Evolutionary conservation across 352 stramenopile species (phyloP), one percentile per base, ranked within the genome.

Genomic region (Globisporangium iwayamae): DNA sequence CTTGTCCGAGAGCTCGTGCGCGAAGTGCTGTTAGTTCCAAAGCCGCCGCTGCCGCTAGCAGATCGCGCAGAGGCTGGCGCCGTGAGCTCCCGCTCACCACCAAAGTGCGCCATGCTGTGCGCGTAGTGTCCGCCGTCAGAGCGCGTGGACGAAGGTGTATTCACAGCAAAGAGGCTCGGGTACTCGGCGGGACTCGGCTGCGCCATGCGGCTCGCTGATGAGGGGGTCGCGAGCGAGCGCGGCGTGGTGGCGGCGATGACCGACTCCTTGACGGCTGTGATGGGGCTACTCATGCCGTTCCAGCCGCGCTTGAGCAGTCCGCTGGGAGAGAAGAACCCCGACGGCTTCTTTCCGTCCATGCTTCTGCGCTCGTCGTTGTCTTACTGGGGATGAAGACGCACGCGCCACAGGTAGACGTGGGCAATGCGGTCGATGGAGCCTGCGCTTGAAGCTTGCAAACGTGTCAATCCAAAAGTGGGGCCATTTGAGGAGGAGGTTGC

Each of bases 151-250:
- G 68, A 78, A 14, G 73, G 72, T 5, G 73, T 75, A 52, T 71
- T 75, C 18, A 91, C 70, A 57, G 85, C 79, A 45, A 93, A 93
- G 16, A 93, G 78, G 38, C 82, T 81, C 66, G 84, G 81, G 72
- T 91, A 91, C 69, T 91, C 78, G 20, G 66, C 66, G 18, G 84
- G 76, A 36, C 79, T 74, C 41, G 78, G 77, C 50, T 85, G 48
- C 39, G 69, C 70, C 60, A 73, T 76, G 54, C 73, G 70, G 18
- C 43, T 70, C 36, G 67, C 71, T 22, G 67, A 70, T 36, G 69
- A 75, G n/a, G 78, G 45, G 11, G 68, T 63, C 38, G 71, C 54
- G 36, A 69, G 39, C 45, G 81, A 73, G 39, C 79, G 77, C 7
- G 79, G 79, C 48, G 79, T 87, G 34, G 69, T 63, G 13, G 71